A percentile compares a stretch with the other conserved stretches of the same genome.
phyloP scores from a whole-genome alignment of 116 monocot species.

The Posidonia oceanica region DNA sequence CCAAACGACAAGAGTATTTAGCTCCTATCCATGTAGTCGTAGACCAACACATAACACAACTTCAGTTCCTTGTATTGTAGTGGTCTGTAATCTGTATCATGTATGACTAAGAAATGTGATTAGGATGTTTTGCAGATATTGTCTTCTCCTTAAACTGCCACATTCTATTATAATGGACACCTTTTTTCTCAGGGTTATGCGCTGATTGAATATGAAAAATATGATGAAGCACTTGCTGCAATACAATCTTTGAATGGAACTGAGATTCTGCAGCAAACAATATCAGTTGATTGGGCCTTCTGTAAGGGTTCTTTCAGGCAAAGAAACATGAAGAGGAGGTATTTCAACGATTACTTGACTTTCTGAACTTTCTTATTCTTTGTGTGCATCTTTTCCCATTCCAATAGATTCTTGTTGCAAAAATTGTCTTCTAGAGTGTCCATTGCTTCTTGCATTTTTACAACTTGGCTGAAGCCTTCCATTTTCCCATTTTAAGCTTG shows the following conservation, averaged over 20 bases:
- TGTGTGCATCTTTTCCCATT: background rate
- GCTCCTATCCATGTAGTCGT: too few species aligned
- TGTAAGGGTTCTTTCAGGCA: constrained; percentile 69
- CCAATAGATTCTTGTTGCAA: background rate
- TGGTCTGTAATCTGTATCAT: too few species aligned
- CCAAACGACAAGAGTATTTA: too few species aligned
- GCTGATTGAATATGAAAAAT: constrained; percentile 76
- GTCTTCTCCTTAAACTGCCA: background rate
- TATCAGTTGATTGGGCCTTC: constrained; percentile 90
- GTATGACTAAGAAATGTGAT: too few species aligned
- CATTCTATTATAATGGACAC: background rate
- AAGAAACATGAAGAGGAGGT: constrained; percentile 56
- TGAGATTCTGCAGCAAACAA: constrained; percentile 32
- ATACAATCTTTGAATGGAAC: constrained; percentile 62
- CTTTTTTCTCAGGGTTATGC: constrained; percentile 61
- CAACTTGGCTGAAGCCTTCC: too few species aligned
- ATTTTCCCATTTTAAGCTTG: too few species aligned
- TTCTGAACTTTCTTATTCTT: background rate
- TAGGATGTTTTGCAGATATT: background rate
- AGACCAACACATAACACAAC: too few species aligned
- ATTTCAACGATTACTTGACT: background rate
- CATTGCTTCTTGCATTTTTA: too few species aligned
- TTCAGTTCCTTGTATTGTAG: too few species aligned
- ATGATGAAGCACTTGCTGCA: constrained; percentile 60
- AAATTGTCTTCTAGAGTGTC: too few species aligned